phyloP scores from a whole-genome alignment of 2,329 filamentous ascomycete genomes.

The Colletotrichum lupini region DNA sequence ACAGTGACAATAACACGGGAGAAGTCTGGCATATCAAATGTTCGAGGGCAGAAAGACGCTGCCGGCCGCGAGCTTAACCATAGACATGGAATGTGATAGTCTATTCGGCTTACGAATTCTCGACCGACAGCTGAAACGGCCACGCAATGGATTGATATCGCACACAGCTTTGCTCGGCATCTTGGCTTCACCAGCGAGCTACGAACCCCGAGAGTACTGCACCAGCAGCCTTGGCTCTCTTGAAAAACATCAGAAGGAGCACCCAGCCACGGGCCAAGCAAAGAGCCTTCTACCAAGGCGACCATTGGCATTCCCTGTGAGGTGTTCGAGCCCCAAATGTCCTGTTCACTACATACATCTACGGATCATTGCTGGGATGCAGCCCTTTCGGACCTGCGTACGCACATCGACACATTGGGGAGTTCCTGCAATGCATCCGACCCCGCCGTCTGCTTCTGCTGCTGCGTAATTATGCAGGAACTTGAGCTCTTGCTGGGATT shows the following conservation, averaged over 20 bases:
- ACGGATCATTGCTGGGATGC: conserved; percentile 2
- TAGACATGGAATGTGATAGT: not conserved
- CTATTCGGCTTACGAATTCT: not conserved
- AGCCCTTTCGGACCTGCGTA: conserved; percentile 8
- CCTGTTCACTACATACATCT: not conserved
- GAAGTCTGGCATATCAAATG: not conserved
- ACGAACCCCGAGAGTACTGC: not conserved
- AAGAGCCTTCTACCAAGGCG: not conserved
- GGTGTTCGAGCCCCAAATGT: conserved; percentile 8
- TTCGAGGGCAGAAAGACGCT: not conserved
- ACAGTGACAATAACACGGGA: not conserved
- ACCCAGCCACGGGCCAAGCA: conserved; percentile 14
- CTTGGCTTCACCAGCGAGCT: not conserved
- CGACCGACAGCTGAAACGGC: not conserved
- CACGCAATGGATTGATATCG: not conserved
- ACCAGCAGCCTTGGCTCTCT: not conserved
- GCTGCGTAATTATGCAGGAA: not conserved
- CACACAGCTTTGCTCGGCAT: not conserved
- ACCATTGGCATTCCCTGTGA: conserved; percentile 8
- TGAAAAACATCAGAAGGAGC: not conserved
- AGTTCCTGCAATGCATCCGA: not conserved
- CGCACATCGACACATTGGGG: conserved; percentile 5
- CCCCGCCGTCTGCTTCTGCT: not conserved
- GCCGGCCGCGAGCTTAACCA: not conserved
- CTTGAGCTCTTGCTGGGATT: conserved; percentile 5